Evolutionary conservation across 805 yeast species (phyloP), one percentile per base, ranked within the genome.

Genomic region (Isabelozyma gotoi): DNA sequence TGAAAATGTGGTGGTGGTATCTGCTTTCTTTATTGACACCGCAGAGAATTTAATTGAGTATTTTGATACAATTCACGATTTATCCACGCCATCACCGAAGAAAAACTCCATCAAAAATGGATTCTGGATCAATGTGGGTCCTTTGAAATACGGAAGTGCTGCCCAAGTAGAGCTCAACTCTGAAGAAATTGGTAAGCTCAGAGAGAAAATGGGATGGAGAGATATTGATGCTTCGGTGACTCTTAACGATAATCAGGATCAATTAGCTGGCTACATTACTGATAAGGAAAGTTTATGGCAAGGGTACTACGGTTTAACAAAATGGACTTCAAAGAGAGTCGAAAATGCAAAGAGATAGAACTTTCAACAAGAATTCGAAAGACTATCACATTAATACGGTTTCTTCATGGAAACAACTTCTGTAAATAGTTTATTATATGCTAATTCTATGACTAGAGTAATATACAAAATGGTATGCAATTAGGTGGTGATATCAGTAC

Each of bases 101-200:
- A 44, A 44, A 24, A 38, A 24, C 8, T 38, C 46, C 5, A 45
- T 53, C 5, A 68, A 67, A 12, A 74, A 74, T 3, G 84, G 88
- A 0, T 71, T 76, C 34, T 92, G 98, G 98, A 80, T 92, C 49
- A 92, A 94, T 59, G 73, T 82, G 11, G 99, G 99, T 0, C 99
- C 99, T 0, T 71, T 94, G 47, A 86, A 91, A 61, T 92, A 94
- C 71, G 97, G 97, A 0, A 81, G 89, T 2, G 86, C 90, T 42
- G 82, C 96, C 38, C 72, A 77, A 58, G 80, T 84, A 21, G 96
- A 91, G 59, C 67, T 89, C 21, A 82, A 82, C 33, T 68, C 78
- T 11, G 84, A 84, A n/a, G 97, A 91, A 57, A 58, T 91, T 39
- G 61, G 65, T 11, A 50, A 57, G n/a, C 55, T 87, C 12, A 66